Percentiles rank a stretch among this genome's conserved stretches.
phyloP scores from a whole-genome alignment of 805 yeast species.

The Starmerella stellata region DNA sequence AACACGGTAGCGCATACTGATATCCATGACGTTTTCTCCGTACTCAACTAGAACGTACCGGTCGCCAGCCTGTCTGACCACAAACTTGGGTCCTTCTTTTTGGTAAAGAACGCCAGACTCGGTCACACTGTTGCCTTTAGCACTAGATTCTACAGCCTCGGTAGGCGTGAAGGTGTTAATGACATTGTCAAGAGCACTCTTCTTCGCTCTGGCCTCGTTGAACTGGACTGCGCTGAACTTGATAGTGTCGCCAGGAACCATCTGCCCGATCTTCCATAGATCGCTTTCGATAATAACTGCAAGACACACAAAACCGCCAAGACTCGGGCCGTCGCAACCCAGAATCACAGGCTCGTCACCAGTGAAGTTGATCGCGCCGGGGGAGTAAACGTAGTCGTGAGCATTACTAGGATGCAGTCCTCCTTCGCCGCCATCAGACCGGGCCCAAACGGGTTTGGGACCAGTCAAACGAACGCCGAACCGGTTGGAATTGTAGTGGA shows the following conservation, averaged over 20 bases:
- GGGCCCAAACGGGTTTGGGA: conserved; percentile 94
- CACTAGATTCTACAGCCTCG: conserved; percentile 33
- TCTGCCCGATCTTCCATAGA: conserved; percentile 97
- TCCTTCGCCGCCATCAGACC: conserved; percentile 92
- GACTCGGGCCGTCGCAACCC: conserved; percentile 93
- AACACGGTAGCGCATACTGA: conserved; percentile 70
- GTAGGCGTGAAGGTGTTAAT: conserved; percentile 33
- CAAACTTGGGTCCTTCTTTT: conserved; percentile 48
- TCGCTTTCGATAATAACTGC: conserved; percentile 92
- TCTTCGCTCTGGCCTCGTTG: conserved; percentile 48
- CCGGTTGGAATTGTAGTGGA: conserved; percentile 91
- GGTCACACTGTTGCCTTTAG: conserved; percentile 49
- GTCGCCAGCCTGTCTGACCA: conserved; percentile 94
- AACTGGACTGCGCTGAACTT: conserved; percentile 62
- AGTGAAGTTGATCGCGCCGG: conserved; percentile 93
- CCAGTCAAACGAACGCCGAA: conserved; percentile 90
- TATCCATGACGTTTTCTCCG: conserved; percentile 75
- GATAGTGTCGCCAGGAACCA: conserved; percentile 79
- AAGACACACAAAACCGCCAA: conserved; percentile 94
- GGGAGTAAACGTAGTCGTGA: conserved; percentile 88
- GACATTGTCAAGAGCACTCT: conserved; percentile 36
- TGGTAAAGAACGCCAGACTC: conserved; percentile 71
- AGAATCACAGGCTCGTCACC: conserved; percentile 97
- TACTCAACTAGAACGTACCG: conserved; percentile 81
- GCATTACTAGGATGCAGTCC: conserved; percentile 98